Evolutionary conservation across 2,329 filamentous ascomycete genomes (phyloP), one percentile per base, ranked within the genome.

Genomic region (Aspergillus chevalieri): DNA sequence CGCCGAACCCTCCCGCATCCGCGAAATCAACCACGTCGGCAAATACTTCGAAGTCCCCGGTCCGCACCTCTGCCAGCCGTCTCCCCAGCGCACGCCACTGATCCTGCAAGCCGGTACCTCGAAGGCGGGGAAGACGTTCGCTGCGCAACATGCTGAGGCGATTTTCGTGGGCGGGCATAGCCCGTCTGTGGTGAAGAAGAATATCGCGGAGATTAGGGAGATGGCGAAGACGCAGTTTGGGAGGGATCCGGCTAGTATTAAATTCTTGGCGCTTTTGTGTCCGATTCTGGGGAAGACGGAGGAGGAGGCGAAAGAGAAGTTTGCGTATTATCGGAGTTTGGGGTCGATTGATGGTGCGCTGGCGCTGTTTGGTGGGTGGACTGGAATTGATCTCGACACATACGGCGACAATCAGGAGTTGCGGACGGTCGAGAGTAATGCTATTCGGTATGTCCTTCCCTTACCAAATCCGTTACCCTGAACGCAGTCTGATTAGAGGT

Each of bases 291-390:
- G 83, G 0, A 71, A 65, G 30, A 88, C 84, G 0, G 78, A 86
- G 54, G 81, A 83, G 49, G 84, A 86, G 61, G 85, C 86, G 0
- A 68, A 76, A 50, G 78, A 75, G 6, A 88, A 87, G 66, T 80
- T 84, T 46, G 68, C 74, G 0, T 81, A 86, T 4, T 82, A 81
- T 52, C 73, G 77, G 8, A 75, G 77, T 48, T 81, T 86, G 59
- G 85, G 82, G 0, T 78, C 78, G 2, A 73, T 78, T 39, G 85
- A 85, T 55, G 86, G 86, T 2, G 85, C 84, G 0, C 62, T 88
- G 49, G 82, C 85, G 1, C 66, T 89, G 15, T 89, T 89, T 57
- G 84, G 84, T 17, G 86, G 86, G 1, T 89, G 85, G 85, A 88
- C 85, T 0, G 86, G 83, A 0, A 83, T 85, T 43, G 80, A 86